Percentiles rank a stretch among this genome's conserved stretches.
These are phyloP conservation scores for Trifolium pratense DNA, from an alignment of 306 rosid genomes.

Conservation along the genomic window DNA sequence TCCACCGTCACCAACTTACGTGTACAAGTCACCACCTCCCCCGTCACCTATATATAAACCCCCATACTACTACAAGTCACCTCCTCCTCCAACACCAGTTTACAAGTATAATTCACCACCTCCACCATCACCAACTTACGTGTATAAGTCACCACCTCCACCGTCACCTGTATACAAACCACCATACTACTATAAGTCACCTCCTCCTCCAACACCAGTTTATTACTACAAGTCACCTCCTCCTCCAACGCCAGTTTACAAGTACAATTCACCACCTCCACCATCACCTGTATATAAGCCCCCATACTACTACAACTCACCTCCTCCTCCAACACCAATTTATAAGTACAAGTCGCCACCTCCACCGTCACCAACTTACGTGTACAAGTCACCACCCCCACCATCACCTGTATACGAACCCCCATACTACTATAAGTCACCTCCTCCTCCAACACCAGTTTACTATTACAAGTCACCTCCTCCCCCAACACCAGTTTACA, in stretches of 20 bases:
- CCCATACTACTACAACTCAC: background rate
- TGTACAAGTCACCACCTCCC: background rate
- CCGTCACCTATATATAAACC: constrained; percentile 13
- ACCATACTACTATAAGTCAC: constrained; percentile 39
- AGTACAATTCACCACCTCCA: background rate
- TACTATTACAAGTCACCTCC: constrained; percentile 32
- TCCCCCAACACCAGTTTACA: constrained; percentile 41
- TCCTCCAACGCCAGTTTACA: background rate
- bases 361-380: background rate
- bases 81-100: constrained; percentile 43
- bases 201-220: constrained; percentile 47
- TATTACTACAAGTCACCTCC: constrained; percentile 50
- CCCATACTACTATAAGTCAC: constrained; percentile 48
- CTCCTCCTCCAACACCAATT: background rate
- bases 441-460: constrained; percentile 42
- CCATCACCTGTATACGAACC: constrained; percentile 36
- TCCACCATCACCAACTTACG: constrained; percentile 30
- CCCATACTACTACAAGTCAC: constrained; percentile 29
- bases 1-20: constrained; percentile 35
- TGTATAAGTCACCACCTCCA: constrained; percentile 49
- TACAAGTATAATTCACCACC: background rate
- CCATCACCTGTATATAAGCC: background rate
- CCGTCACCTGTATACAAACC: constrained; percentile 35
- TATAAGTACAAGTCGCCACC: background rate
- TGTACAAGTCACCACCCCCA: constrained; percentile 47